Conservation (phyloP, 176 grass and related monocot species). For the Musa troglodytarum region DNA sequence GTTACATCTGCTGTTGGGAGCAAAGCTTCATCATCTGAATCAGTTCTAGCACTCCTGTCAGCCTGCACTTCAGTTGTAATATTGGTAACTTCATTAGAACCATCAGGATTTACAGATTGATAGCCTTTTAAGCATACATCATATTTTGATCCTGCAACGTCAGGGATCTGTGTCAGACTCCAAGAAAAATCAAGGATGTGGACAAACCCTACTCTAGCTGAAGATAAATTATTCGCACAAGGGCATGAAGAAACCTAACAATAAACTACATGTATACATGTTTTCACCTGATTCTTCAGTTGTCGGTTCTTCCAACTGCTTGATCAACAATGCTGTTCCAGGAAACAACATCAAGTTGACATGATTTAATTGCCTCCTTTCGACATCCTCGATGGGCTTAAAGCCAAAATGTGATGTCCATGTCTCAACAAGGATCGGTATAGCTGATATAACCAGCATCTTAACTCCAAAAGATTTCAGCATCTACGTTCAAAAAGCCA, state of each 20-base stretch:
- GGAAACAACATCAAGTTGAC: conserved; percentile 94
- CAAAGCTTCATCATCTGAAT: conserved; percentile 9
- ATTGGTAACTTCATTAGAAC: not conserved
- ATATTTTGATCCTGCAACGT: not conserved
- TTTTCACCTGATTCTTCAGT: conserved; percentile 51
- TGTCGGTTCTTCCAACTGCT: conserved; percentile 51
- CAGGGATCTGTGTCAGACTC: not conserved
- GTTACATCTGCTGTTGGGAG: not conserved
- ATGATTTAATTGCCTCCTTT: conserved; percentile 54
- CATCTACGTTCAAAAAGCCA: conserved; percentile 47
- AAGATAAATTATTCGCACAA: not conserved
- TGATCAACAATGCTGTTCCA: conserved; percentile 64
- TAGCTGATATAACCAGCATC: conserved; percentile 82
- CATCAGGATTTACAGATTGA: not conserved
- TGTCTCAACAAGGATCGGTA: conserved; percentile 83
- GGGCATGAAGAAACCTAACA: conserved; percentile 1
- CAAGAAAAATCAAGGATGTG: conserved; percentile 18
- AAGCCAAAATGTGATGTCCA: conserved; percentile 92
- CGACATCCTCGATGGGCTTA: conserved; percentile 65
- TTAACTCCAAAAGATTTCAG: conserved; percentile 72
- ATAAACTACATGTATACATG: conserved; percentile 8
- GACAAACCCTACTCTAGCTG: not conserved
- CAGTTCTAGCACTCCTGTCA: not conserved
- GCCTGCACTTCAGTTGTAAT: not conserved
- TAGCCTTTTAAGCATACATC: not conserved